Evolutionary conservation across 2,329 filamentous ascomycete species (phyloP).

Genomic region (Rhynchosporium agropyri): DNA sequence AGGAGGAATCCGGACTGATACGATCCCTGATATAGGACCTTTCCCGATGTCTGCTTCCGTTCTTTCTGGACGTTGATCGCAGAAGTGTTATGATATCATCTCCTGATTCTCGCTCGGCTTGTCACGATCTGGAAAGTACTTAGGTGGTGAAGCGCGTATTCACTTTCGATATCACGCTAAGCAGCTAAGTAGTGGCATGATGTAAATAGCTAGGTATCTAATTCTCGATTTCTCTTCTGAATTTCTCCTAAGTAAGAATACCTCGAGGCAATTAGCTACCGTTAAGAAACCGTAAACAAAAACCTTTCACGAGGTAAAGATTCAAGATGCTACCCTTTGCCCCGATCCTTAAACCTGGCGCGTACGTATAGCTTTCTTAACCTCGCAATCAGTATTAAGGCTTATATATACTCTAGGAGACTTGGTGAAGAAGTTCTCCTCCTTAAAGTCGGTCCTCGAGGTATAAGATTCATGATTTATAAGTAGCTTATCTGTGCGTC

Average conservation of each 20-base stretch:
- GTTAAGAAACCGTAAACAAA: background rate
- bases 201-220: no score
- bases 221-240: no score
- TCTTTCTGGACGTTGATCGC: background rate
- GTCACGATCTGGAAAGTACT: no score
- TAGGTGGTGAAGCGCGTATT: no score
- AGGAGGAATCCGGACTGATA: background rate
- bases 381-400: no score
- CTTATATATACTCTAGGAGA: background rate
- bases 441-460: conserved; percentile 32
- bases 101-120: no score
- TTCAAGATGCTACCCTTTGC: background rate
- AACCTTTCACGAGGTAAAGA: background rate
- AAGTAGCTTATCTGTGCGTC: conserved; percentile 15
- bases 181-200: no score
- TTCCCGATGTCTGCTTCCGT: background rate
- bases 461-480: conserved; percentile 33
- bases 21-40: background rate
- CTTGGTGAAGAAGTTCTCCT: conserved; percentile 27
- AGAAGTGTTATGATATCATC: no score
- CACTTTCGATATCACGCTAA: no score
- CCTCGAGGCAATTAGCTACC: background rate
- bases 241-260: background rate
- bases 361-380: background rate
- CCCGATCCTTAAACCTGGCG: background rate